Conservation (phyloP, 148 eudicot genomes). For the Nyssa sinensis region DNA sequence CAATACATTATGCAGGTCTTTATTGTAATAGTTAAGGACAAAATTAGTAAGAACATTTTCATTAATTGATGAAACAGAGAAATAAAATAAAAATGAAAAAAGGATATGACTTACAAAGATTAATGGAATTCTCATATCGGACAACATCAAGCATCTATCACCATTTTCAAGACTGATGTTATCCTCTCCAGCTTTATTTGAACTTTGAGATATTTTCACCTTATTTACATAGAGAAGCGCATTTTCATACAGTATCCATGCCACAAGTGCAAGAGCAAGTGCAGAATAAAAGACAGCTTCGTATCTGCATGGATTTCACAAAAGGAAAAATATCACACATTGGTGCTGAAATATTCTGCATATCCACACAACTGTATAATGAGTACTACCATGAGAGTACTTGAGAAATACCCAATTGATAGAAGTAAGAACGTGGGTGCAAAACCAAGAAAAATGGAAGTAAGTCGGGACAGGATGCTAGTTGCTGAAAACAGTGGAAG, state of each 20-base stretch:
- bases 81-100: neutral
- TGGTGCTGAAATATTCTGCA: neutral
- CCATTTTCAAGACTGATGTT: conserved; percentile 37
- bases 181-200: conserved; percentile 34
- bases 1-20: neutral
- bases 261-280: conserved; percentile 81
- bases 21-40: too few relatives aligned
- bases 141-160: conserved; percentile 63
- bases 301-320: conserved; percentile 50
- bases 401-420: conserved; percentile 75
- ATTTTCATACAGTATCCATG: conserved; percentile 90
- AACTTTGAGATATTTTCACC: conserved; percentile 36
- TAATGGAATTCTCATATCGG: conserved; percentile 83
- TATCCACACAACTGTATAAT: neutral
- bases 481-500: conserved; percentile 86
- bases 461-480: conserved; percentile 75
- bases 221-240: conserved; percentile 46
- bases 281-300: conserved; percentile 91
- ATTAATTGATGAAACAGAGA: neutral
- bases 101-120: conserved; percentile 63
- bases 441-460: conserved; percentile 93
- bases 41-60: neutral
- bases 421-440: conserved; percentile 91
- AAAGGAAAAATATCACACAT: neutral
- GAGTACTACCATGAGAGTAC: conserved; percentile 11